These are phyloP conservation scores for Inga oerstediana DNA, from an alignment of 306 rosid genomes.

Conservation along the genomic window DNA sequence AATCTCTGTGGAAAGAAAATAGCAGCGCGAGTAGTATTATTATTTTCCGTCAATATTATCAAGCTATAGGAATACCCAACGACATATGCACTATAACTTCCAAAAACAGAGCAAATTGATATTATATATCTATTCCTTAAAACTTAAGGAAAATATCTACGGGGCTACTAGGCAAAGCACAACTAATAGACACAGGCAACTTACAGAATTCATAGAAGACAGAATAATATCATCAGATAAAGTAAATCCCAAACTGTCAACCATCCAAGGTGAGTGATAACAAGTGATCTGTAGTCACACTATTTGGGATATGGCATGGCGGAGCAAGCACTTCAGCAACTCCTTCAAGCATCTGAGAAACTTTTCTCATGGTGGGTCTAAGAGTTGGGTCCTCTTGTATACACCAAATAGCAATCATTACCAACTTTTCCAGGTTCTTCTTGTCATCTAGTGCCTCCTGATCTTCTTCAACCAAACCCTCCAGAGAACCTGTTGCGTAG, in stretches of 20 bases:
- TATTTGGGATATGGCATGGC: conserved; percentile 31
- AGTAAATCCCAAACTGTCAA: not conserved
- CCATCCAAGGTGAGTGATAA: not conserved
- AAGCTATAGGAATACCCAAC: too few species aligned
- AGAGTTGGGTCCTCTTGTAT: conserved; percentile 45
- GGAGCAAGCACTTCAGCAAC: conserved; percentile 41
- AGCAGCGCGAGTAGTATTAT: too few species aligned
- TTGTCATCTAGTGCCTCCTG: conserved; percentile 42
- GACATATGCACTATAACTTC: too few species aligned
- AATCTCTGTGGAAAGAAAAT: too few species aligned
- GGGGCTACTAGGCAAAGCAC: not conserved
- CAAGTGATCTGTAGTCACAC: not conserved
- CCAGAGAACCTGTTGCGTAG: conserved; percentile 22
- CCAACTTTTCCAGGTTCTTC: conserved; percentile 35
- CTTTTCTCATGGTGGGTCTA: conserved; percentile 44
- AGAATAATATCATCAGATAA: not conserved
- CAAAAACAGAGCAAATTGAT: too few species aligned
- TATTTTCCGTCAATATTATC: too few species aligned
- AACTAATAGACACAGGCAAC: not conserved
- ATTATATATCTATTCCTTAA: too few species aligned
- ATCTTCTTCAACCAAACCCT: conserved; percentile 38
- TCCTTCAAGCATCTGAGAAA: conserved; percentile 50
- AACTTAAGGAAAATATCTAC: too few species aligned
- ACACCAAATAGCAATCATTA: conserved; percentile 44
- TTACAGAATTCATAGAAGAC: not conserved